Conservation (phyloP, 1,284 basidiomycete species). For the Malassezia restricta region DNA sequence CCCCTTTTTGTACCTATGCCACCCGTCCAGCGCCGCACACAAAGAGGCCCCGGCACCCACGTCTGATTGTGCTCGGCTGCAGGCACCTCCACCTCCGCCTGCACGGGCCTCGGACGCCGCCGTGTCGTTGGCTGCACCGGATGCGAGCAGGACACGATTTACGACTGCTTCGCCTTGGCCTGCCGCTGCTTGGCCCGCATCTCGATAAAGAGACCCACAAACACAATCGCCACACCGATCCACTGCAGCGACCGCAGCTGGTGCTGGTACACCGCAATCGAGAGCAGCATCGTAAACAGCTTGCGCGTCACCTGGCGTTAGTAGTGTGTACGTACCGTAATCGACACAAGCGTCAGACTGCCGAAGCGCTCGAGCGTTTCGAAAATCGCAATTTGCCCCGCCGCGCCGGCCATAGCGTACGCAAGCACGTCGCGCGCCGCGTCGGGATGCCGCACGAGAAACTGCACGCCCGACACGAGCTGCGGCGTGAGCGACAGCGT, state of each 20-base stretch:
- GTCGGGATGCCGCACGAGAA: conserved; percentile 66
- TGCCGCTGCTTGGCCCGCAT: conserved; percentile 52
- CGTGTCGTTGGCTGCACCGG: too few relatives aligned
- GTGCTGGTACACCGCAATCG: conserved; percentile 84
- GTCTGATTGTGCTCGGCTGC: too few relatives aligned
- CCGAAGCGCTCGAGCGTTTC: conserved; percentile 95
- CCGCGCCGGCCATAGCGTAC: conserved; percentile 78
- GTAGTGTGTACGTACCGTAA: conserved; percentile 26
- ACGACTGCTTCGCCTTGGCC: neutral
- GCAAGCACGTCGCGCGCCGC: conserved; percentile 66
- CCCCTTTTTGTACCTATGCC: too few relatives aligned
- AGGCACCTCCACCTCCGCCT: too few relatives aligned
- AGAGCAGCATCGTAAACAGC: conserved; percentile 93
- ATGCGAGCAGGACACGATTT: too few relatives aligned
- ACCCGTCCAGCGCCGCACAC: neutral
- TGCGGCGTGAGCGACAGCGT: conserved; percentile 49
- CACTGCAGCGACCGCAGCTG: conserved; percentile 73
- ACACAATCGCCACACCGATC: conserved; percentile 77
- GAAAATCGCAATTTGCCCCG: conserved; percentile 95
- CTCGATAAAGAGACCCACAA: conserved; percentile 83
- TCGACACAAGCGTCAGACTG: conserved; percentile 58
- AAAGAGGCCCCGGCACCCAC: too few relatives aligned
- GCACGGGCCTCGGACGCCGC: too few relatives aligned
- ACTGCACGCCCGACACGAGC: conserved; percentile 47
- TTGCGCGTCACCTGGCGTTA: conserved; percentile 65